Percentiles rank a stretch among this genome's conserved stretches.
Conservation (phyloP, 176 grass and related monocot species). For the Luzula sylvatica region DNA sequence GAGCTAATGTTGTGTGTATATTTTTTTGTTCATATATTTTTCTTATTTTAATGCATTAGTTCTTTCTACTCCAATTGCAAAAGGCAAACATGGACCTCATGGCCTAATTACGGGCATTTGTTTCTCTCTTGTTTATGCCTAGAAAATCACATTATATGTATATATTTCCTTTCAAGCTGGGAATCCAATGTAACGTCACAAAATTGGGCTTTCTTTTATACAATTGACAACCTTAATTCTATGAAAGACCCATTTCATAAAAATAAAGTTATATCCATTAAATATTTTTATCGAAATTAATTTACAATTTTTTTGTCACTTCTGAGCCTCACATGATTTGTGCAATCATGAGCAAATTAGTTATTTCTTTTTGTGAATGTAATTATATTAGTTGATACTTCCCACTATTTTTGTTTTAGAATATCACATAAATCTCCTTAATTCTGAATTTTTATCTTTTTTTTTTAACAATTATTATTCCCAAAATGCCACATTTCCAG, state of each 20-base stretch:
- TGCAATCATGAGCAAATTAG: too few relatives aligned
- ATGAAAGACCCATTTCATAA: too few relatives aligned
- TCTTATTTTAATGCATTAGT: neutral
- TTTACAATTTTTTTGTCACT: too few relatives aligned
- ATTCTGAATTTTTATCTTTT: neutral
- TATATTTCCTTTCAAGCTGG: neutral
- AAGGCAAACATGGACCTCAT: neutral
- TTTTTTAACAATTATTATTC: neutral
- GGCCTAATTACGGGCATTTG: neutral
- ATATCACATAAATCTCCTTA: too few relatives aligned
- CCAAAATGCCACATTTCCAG: neutral
- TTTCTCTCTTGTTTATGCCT: neutral
- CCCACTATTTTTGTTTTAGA: too few relatives aligned
- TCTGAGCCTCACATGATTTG: too few relatives aligned
- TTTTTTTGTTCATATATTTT: neutral
- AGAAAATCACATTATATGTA: neutral
- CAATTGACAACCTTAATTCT: too few relatives aligned
- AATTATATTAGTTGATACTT: neutral
- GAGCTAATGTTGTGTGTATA: neutral
- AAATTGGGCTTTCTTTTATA: neutral
- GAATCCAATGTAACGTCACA: neutral
- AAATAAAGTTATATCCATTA: too few relatives aligned
- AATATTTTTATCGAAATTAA: too few relatives aligned
- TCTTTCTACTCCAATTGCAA: neutral
- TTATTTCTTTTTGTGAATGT: too few relatives aligned